Evolutionary conservation across 1,284 basidiomycete genomes (phyloP).

Genomic region (Cerioporus squamosus): DNA sequence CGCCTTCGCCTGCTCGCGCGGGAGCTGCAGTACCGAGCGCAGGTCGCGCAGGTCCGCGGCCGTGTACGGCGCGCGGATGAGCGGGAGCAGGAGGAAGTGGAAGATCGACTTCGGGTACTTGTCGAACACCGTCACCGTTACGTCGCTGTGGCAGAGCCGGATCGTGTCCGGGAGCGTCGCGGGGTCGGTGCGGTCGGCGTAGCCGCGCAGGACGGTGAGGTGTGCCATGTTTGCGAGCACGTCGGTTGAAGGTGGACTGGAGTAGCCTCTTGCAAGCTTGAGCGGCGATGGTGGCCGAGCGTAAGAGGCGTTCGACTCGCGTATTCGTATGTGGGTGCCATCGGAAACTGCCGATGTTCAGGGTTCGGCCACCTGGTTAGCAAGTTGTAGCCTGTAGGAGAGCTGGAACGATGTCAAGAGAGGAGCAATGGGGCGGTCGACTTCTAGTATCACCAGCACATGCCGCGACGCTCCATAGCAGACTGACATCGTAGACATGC

Average conservation of each 20-base stretch:
- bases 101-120: conserved; percentile 86
- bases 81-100: conserved; percentile 83
- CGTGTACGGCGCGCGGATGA: conserved; percentile 40
- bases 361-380: no score
- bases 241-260: background rate
- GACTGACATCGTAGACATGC: no score
- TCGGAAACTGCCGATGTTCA: no score
- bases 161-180: conserved; percentile 59
- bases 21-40: conserved; percentile 62
- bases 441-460: no score
- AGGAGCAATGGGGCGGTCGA: no score
- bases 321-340: no score
- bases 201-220: conserved; percentile 56
- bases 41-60: conserved; percentile 58
- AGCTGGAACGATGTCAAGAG: no score
- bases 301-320: no score
- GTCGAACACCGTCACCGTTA: conserved; percentile 82
- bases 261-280: no score
- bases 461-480: no score
- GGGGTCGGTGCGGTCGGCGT: conserved; percentile 44
- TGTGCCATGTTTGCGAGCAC: conserved; percentile 8
- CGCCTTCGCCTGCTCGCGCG: conserved; percentile 53
- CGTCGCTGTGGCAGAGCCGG: conserved; percentile 62
- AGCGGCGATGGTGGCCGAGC: no score
- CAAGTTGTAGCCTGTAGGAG: no score